Base-by-base conservation (phyloP, 2,329 filamentous ascomycete genomes). In the Domatiomyces catenatus region DNA sequence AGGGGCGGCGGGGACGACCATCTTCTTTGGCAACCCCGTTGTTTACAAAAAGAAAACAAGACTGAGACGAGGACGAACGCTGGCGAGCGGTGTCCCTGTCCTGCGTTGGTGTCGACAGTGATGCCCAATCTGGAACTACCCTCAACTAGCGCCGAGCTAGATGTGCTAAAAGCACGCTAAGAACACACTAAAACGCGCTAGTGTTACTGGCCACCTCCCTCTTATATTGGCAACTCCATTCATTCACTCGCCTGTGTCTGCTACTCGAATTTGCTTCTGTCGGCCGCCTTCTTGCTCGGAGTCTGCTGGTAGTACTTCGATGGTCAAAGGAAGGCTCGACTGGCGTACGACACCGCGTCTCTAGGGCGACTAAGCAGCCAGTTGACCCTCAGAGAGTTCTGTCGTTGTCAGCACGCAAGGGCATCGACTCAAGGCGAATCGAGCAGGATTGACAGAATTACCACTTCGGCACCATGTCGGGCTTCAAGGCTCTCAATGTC, bases 1-100 rank as follows among this genome's bases (percentile, higher is more conserved):
- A 60, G 83, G 83, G 57, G 86, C 80, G 64, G 82, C 81, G 66
- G 83, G 83, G 70, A 79, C 77, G 66, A 84, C 76, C 81, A 85
- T 85, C 17, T 45, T 45, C n/a, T 12, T 39, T 39, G 32, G 32
- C 32, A 39, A 5, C 32, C 10, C 32, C 10, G 32, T 39, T 15
- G 32, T 12, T 39, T 15, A 39, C 2, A 15, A 39, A 2, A 2
- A 10, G 10, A 4, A 39, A 39, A 39, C 32, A 15, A 39, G 32
- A 15, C 10, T 12, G 15, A 15, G 32, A 39, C 32, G 15, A 2
- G 12, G 32, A 39, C 3, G 22, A 3, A 24, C 22, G 15, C 32
- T 39, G 32, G 32, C 10, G 12, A 39, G 3, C 2, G 8, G 32
- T 39, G 10, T 39, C 15, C 2, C 28, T 32, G 7, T 7, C 3